phyloP scores from a whole-genome alignment of 371 early-diverging fungal species.

The Syncephalastrum contaminatum region DNA sequence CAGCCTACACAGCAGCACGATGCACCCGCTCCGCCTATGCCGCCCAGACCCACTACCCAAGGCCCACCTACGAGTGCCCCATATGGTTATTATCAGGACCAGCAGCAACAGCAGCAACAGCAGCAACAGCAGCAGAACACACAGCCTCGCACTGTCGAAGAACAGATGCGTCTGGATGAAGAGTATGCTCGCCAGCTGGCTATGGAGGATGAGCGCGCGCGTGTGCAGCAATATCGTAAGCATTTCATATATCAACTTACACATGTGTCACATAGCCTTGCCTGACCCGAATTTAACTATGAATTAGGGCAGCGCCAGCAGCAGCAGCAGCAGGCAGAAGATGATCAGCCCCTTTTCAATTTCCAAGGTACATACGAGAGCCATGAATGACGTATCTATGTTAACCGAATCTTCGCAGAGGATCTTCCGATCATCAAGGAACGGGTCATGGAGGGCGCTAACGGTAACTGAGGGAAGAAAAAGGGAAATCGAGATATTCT shows the following conservation, averaged over 20 bases:
- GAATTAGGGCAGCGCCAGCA: constrained; percentile 18
- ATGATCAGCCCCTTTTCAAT: constrained; percentile 38
- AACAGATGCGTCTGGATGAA: constrained; percentile 49
- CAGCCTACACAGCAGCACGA: constrained; percentile 12
- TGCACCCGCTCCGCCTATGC: constrained; percentile 29
- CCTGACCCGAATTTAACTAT: constrained; percentile 2
- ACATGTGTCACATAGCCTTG: constrained; percentile 1
- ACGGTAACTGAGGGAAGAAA: constrained; percentile 25
- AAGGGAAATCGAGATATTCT: background rate
- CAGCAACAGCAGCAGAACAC: constrained; percentile 5
- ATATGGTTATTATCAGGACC: constrained; percentile 22
- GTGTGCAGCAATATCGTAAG: constrained; percentile 17
- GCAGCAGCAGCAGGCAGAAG: constrained; percentile 12
- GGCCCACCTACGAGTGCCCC: constrained; percentile 8
- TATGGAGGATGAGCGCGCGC: constrained; percentile 34
- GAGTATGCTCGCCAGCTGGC: constrained; percentile 42
- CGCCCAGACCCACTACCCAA: constrained; percentile 24
- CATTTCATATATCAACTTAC: background rate
- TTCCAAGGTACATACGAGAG: constrained; percentile 33
- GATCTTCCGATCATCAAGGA: constrained; percentile 52
- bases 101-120: constrained; percentile 14
- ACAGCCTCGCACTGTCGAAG: constrained; percentile 31
- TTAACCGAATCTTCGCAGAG: constrained; percentile 16
- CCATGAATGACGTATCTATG: background rate
- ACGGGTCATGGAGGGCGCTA: constrained; percentile 47